phyloP scores from a whole-genome alignment of 192 early-diverging fungal genomes.

The Podila clonocystis region DNA sequence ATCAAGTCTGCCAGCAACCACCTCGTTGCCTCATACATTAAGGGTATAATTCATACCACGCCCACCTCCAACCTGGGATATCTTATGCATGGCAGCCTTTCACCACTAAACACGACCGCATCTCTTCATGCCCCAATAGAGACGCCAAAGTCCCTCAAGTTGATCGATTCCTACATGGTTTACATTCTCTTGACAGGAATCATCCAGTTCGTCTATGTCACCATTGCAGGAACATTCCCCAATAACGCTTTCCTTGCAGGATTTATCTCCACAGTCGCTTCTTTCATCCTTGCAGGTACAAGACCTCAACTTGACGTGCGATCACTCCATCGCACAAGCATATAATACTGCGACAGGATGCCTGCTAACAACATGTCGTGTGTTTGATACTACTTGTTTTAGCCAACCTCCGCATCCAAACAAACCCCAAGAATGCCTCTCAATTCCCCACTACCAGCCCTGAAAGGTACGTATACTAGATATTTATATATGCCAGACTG shows the following conservation, averaged over 20 bases:
- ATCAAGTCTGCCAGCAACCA: slow-evolving; percentile 30
- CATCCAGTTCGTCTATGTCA: slow-evolving; percentile 89
- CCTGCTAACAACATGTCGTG: background rate
- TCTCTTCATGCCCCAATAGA: slow-evolving; percentile 14
- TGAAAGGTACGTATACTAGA: slow-evolving; percentile 69
- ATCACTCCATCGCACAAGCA: too few relatives aligned
- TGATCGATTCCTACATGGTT: slow-evolving; percentile 94
- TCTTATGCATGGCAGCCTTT: background rate
- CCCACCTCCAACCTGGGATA: background rate
- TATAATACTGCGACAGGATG: background rate
- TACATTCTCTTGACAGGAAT: slow-evolving; percentile 92
- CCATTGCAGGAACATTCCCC: slow-evolving; percentile 91
- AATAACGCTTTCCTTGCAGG: slow-evolving; percentile 98
- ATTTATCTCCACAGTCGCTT: slow-evolving; percentile 91
- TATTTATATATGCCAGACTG: too few relatives aligned
- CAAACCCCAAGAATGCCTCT: slow-evolving; percentile 80
- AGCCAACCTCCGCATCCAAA: slow-evolving; percentile 95
- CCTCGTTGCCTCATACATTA: slow-evolving; percentile 34
- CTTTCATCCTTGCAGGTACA: slow-evolving; percentile 91
- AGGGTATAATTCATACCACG: slow-evolving; percentile 13
- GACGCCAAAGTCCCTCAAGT: slow-evolving; percentile 84
- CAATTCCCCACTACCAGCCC: slow-evolving; percentile 77
- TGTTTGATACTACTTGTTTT: background rate
- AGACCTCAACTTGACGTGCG: background rate
- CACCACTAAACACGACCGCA: background rate